A percentile compares a stretch with the other conserved stretches of the same genome.
Conservation (phyloP, 2,329 filamentous ascomycete species). For the Neofusicoccum sp. region DNA sequence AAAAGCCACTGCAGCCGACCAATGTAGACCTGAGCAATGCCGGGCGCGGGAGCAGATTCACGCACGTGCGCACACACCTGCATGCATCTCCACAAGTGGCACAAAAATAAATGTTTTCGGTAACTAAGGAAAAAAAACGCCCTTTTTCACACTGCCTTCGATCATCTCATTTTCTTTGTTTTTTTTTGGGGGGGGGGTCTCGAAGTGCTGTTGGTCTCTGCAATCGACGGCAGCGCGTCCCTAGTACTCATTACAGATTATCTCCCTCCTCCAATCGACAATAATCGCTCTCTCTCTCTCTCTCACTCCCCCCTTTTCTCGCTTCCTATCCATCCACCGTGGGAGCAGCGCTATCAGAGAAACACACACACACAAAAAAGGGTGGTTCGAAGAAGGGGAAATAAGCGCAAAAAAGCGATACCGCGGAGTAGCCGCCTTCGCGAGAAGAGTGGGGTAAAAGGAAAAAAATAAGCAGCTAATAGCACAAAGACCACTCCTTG, state of each 20-base stretch:
- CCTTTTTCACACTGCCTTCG: too few species aligned
- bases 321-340: not conserved
- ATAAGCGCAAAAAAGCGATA: conserved; percentile 9
- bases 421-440: conserved; percentile 2
- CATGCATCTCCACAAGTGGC: too few species aligned
- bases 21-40: too few species aligned
- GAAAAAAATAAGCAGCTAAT: conserved; percentile 10
- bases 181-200: not conserved
- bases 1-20: too few species aligned
- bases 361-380: not conserved
- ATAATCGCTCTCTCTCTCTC: not conserved
- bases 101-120: too few species aligned
- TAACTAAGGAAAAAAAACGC: too few species aligned
- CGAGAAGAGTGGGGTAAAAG: not conserved
- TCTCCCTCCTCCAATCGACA: not conserved
- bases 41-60: too few species aligned
- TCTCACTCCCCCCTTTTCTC: not conserved
- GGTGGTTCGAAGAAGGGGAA: not conserved
- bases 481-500: conserved; percentile 14
- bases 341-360: not conserved
- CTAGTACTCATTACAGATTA: conserved; percentile 28
- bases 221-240: conserved; percentile 1
- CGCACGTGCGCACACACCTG: too few species aligned
- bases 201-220: not conserved
- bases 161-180: not conserved